Evolutionary conservation across 805 yeast genomes (phyloP), one percentile per base, ranked within the genome.

Genomic region (Clavispora asparagi): DNA sequence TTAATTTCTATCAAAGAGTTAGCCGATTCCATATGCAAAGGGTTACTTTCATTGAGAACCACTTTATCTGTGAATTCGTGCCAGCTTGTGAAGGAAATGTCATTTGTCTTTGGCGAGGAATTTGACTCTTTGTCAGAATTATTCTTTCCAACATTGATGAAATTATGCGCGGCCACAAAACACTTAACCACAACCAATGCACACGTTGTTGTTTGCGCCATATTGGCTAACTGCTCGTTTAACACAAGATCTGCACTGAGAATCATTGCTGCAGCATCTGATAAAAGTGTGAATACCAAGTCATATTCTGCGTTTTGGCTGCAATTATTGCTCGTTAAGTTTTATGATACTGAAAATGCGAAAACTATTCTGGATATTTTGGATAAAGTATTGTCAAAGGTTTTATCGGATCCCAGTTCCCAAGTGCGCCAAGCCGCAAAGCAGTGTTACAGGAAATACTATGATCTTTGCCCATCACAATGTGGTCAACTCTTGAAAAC

Each of bases 401-500:
- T 92, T 17, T 68, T 94, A 0, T 60, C 79, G 0, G 98, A 91
- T 61, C 87, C 96, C 0, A 85, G 85, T 48, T 88, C 91, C 0
- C 68, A 78, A 0, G 97, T 87, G 0, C 75, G 97, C 52, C 95
- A 82, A 55, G 69, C 80, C 0, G 86, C 84, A 70, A 77, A 96
- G 60, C 68, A 72, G 3, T 73, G 89, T 0, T 92, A 76, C 57
- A 91, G 97, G 97, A 69, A 77, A 12, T 76, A 80, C 45, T 75
- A 74, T 53, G 71, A 68, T 17, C 57, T 74, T 7, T 85, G 79
- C 65, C 85, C 87, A 0, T 57, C 63, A 0, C 65, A 70, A 12
- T 85, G 82, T 0, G 78, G 74, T 13, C 52, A 50, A 13, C 48
- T 80, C 9, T 52, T 72, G 14, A 39, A 57, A 10, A 67, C 59